Percentiles rank a stretch among this genome's conserved stretches.
These are phyloP conservation scores for Chrysochromulina tobinii DNA, from an alignment of 78 protist genomes.

Conservation along the genomic window DNA sequence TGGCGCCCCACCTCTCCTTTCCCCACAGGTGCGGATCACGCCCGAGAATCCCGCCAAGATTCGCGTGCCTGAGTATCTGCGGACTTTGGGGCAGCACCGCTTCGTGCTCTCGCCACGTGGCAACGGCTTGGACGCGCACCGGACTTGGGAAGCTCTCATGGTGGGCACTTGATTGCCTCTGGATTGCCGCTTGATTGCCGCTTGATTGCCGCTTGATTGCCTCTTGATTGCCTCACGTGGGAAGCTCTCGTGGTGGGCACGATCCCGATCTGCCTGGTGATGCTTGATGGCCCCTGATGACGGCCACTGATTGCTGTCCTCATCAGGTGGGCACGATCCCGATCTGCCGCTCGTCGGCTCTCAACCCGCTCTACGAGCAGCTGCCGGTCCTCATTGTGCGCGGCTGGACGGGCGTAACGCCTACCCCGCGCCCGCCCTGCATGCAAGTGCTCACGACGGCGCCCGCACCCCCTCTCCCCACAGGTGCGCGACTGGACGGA, in stretches of 20 bases:
- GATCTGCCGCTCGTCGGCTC: not conserved
- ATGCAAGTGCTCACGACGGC: too few relatives aligned
- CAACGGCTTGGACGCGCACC: not conserved
- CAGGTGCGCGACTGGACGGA: not conserved
- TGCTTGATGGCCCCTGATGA: too few relatives aligned
- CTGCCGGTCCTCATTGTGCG: not conserved
- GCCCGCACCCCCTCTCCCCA: too few relatives aligned
- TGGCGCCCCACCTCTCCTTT: too few relatives aligned
- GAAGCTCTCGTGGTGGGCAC: too few relatives aligned
- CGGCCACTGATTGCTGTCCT: too few relatives aligned
- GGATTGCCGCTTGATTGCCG: too few relatives aligned
- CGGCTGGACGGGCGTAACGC: not conserved
- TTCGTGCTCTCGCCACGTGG: slow-evolving; percentile 10
- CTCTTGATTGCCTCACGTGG: too few relatives aligned
- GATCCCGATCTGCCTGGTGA: too few relatives aligned
- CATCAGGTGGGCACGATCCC: not conserved
- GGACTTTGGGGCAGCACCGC: not conserved
- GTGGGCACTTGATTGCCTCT: not conserved
- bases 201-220: too few relatives aligned
- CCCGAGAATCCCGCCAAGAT: not conserved
- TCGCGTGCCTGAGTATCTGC: not conserved
- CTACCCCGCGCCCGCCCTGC: not conserved
- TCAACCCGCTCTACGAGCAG: not conserved
- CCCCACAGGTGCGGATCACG: too few relatives aligned
- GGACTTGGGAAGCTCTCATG: not conserved